Percentiles rank a stretch among this genome's conserved stretches.
These are phyloP conservation scores for Ananas comosus DNA, from an alignment of 176 grass and related monocot species.

Conservation along the genomic window DNA sequence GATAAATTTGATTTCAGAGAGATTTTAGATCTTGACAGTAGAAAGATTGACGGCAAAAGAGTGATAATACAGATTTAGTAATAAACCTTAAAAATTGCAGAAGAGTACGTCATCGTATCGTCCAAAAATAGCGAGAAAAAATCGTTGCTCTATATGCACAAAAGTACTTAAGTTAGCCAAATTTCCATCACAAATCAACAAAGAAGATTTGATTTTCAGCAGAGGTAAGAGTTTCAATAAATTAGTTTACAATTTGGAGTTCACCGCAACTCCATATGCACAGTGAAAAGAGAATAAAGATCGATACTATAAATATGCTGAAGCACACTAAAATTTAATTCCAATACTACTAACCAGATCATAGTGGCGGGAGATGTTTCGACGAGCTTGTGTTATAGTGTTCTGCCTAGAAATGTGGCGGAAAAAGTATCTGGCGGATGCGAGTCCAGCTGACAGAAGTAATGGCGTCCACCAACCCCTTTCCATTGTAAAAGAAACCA, in stretches of 20 bases:
- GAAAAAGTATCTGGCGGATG: slow-evolving; percentile 75
- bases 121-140: slow-evolving; percentile 84
- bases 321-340: background rate
- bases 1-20: background rate
- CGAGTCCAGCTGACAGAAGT: slow-evolving; percentile 59
- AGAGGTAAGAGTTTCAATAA: no score
- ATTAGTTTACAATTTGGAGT: no score
- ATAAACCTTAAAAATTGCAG: slow-evolving; percentile 57
- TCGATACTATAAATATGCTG: background rate
- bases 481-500: background rate
- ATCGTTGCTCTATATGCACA: slow-evolving; percentile 46
- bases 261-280: no score
- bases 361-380: slow-evolving; percentile 83
- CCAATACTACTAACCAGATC: slow-evolving; percentile 51
- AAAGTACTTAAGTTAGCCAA: background rate
- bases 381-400: slow-evolving; percentile 65
- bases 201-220: no score
- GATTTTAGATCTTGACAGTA: background rate
- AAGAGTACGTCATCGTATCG: slow-evolving; percentile 83
- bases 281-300: background rate
- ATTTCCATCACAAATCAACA: no score
- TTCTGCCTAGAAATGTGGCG: slow-evolving; percentile 61
- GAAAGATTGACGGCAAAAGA: background rate
- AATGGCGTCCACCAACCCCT: slow-evolving; percentile 92
- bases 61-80: background rate